Percentiles rank a stretch among this genome's conserved stretches.
These are phyloP conservation scores for Penicillium capsulatum DNA, from an alignment of 2,329 filamentous ascomycete genomes.

Conservation along the genomic window DNA sequence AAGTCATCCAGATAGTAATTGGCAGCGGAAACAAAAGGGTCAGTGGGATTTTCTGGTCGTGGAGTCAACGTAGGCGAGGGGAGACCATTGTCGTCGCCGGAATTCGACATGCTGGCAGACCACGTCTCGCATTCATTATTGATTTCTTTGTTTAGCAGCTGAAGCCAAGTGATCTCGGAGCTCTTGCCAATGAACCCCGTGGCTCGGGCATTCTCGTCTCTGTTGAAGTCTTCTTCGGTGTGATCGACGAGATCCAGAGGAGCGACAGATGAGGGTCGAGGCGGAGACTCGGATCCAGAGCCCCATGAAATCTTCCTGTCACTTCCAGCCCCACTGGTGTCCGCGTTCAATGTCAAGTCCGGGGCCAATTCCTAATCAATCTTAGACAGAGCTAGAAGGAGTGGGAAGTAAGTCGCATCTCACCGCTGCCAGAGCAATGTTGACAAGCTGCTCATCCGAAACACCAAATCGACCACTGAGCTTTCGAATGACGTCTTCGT, in stretches of 20 bases:
- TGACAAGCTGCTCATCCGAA: conserved; percentile 36
- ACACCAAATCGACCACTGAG: conserved; percentile 35
- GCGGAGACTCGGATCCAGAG: conserved; percentile 21
- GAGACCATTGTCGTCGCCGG: conserved; percentile 20
- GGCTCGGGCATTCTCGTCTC: conserved; percentile 35
- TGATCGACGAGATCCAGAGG: conserved; percentile 40
- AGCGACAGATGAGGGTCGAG: conserved; percentile 25
- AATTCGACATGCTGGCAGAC: conserved; percentile 14
- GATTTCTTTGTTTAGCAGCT: conserved; percentile 36
- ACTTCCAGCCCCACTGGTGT: conserved; percentile 12
- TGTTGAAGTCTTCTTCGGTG: conserved; percentile 43
- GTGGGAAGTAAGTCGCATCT: conserved; percentile 7
- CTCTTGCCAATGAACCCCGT: conserved; percentile 45
- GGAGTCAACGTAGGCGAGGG: conserved; percentile 28
- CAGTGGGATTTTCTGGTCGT: conserved; percentile 18
- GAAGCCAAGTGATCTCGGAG: conserved; percentile 46
- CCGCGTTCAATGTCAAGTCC: conserved; percentile 21
- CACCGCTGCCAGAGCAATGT: conserved; percentile 32
- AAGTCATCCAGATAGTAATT: conserved; percentile 43
- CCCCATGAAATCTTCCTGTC: conserved; percentile 18
- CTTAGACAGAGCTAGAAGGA: conserved; percentile 14
- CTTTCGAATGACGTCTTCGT: conserved; percentile 38
- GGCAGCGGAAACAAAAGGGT: conserved; percentile 27
- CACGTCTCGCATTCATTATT: conserved; percentile 22
- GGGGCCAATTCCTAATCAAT: conserved; percentile 22